Evolutionary conservation across 768 basidiomycete species (phyloP).

Genomic region (Suillus luteus): DNA sequence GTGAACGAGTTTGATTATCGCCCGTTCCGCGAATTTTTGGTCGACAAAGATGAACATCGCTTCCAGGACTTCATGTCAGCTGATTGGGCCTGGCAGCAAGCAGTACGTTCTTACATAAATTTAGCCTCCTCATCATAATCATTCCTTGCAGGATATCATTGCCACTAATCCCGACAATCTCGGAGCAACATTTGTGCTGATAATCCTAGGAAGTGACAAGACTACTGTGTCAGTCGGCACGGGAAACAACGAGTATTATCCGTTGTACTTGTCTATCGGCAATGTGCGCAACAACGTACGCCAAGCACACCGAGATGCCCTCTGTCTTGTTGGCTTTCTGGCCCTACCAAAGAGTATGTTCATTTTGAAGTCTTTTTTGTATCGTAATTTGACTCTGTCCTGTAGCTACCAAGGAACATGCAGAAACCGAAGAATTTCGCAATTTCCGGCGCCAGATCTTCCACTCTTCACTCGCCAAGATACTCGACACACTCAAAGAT

Average conservation of each 20-base stretch:
- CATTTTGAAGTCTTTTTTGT: slow-evolving; percentile 10
- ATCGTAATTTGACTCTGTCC: no score
- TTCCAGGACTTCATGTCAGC: slow-evolving; percentile 29
- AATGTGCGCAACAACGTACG: slow-evolving; percentile 17
- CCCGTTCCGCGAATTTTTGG: slow-evolving; percentile 19
- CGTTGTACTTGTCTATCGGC: slow-evolving; percentile 16
- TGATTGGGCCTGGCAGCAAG: slow-evolving; percentile 33
- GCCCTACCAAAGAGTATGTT: slow-evolving; percentile 31
- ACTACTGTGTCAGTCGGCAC: slow-evolving; percentile 18
- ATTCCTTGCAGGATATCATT: slow-evolving; percentile 12
- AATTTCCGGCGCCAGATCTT: no score
- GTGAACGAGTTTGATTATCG: slow-evolving; percentile 21
- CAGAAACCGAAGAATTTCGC: no score
- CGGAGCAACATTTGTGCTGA: slow-evolving; percentile 14
- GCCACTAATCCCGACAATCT: slow-evolving; percentile 15
- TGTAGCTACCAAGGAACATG: no score
- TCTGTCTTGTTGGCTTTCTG: slow-evolving; percentile 31
- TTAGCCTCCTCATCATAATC: not conserved
- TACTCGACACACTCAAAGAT: no score
- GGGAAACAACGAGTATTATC: slow-evolving; percentile 16
- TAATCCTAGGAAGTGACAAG: slow-evolving; percentile 20
- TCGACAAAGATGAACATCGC: slow-evolving; percentile 10
- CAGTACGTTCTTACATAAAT: slow-evolving; percentile 25
- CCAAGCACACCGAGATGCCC: slow-evolving; percentile 10
- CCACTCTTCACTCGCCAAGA: no score